Conservation (phyloP, 2,329 filamentous ascomycete genomes). For the Hymenoscyphus fructigenus region DNA sequence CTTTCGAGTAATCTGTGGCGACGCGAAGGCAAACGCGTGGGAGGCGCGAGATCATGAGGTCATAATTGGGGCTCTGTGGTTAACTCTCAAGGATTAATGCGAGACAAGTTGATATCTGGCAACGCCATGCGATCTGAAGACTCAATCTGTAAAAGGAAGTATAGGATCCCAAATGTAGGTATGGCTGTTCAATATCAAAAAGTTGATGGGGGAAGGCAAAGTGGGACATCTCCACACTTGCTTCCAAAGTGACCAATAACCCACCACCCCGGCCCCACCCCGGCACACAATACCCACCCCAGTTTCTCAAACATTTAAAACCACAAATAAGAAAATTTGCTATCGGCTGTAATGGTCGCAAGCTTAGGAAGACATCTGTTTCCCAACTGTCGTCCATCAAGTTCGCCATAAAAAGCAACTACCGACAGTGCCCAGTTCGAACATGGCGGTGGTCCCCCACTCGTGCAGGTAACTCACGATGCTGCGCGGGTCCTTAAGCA, state of each 20-base stretch:
- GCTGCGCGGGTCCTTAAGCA: conserved; percentile 61
- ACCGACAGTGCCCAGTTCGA: conserved; percentile 64
- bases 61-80: not conserved
- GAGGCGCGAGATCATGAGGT: conserved; percentile 23
- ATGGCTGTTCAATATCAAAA: no score
- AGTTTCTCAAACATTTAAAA: conserved; percentile 15
- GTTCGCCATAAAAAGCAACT: conserved; percentile 20
- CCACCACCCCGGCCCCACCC: not conserved
- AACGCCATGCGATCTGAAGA: not conserved
- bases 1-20: not conserved
- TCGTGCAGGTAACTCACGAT: conserved; percentile 68
- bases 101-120: not conserved
- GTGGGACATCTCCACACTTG: no score
- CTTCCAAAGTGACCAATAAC: no score
- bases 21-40: conserved; percentile 14
- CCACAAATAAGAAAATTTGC: conserved; percentile 20
- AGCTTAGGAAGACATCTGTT: conserved; percentile 54
- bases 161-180: not conserved
- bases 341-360: conserved; percentile 62
- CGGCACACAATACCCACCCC: not conserved
- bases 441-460: conserved; percentile 64
- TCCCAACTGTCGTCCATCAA: conserved; percentile 51
- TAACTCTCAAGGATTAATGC: not conserved
- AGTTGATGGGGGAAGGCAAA: no score
- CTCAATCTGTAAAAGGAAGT: not conserved